Conservation (phyloP, 2,329 filamentous ascomycete species). For the Mariannaea sp. region DNA sequence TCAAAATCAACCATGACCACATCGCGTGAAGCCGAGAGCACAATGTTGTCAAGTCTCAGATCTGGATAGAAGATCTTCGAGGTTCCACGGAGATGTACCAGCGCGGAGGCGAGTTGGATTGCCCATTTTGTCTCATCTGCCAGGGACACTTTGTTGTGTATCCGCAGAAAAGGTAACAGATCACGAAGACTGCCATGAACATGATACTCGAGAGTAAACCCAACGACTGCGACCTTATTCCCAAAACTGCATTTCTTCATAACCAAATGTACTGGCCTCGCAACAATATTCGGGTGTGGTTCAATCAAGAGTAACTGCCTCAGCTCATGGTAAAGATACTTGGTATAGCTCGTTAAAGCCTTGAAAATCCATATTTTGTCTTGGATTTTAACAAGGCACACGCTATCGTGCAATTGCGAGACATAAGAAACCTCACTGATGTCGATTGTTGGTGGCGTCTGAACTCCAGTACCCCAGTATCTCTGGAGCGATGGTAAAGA, state of each 20-base stretch:
- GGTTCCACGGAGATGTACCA: constrained; percentile 54
- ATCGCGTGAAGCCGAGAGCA: constrained; percentile 53
- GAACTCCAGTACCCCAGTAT: constrained; percentile 50
- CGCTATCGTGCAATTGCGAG: constrained; percentile 62
- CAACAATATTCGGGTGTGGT: constrained; percentile 58
- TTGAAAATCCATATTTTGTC: constrained; percentile 59
- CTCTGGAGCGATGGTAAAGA: constrained; percentile 47
- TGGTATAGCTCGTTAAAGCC: constrained; percentile 60
- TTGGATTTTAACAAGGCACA: constrained; percentile 56
- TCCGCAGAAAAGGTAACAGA: constrained; percentile 55
- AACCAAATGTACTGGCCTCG: constrained; percentile 57
- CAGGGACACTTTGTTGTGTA: constrained; percentile 50
- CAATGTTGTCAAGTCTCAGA: constrained; percentile 63
- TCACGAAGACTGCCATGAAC: constrained; percentile 60
- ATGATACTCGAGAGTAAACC: constrained; percentile 62
- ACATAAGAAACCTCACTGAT: constrained; percentile 56
- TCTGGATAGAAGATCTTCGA: constrained; percentile 60
- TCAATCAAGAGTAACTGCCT: constrained; percentile 57
- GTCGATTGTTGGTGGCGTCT: constrained; percentile 54
- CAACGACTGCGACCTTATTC: constrained; percentile 58
- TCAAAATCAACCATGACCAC: constrained; percentile 66
- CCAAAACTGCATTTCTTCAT: constrained; percentile 62
- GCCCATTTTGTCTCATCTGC: constrained; percentile 59
- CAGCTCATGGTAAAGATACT: constrained; percentile 66
- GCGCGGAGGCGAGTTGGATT: constrained; percentile 55